These are phyloP conservation scores for Agaricales sp. DNA, from an alignment of 1,284 basidiomycete species.

Conservation along the genomic window DNA sequence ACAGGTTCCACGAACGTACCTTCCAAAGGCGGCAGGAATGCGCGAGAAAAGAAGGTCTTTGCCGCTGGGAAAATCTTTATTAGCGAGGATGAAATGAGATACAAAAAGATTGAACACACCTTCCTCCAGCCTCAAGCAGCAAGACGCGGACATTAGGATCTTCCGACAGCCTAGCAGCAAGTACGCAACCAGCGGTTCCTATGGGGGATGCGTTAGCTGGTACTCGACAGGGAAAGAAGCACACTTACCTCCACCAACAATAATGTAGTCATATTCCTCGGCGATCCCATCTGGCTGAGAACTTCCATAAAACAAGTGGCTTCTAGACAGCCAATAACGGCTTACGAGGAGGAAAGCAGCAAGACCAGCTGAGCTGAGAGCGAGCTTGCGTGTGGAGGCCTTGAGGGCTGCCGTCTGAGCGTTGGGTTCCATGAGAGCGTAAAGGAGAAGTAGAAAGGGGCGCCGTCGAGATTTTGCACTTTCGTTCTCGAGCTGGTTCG, in stretches of 20 bases:
- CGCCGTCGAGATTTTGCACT: too few species aligned
- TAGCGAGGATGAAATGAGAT: background rate
- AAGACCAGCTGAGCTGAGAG: slow-evolving; percentile 2
- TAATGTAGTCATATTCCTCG: slow-evolving; percentile 48
- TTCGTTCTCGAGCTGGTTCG: too few species aligned
- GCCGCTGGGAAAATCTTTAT: slow-evolving; percentile 19
- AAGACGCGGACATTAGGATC: slow-evolving; percentile 44
- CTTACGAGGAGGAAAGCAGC: slow-evolving; percentile 9
- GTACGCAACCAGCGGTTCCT: slow-evolving; percentile 63
- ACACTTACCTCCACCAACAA: slow-evolving; percentile 50
- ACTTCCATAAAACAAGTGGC: slow-evolving; percentile 2
- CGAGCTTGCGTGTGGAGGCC: background rate
- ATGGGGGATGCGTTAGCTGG: slow-evolving; percentile 5
- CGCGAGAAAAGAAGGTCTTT: slow-evolving; percentile 25
- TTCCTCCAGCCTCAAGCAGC: slow-evolving; percentile 55
- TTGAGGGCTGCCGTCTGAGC: too few species aligned
- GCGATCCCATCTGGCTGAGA: background rate
- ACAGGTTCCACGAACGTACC: background rate
- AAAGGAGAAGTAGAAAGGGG: too few species aligned
- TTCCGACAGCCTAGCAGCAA: slow-evolving; percentile 57
- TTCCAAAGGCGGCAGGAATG: slow-evolving; percentile 28
- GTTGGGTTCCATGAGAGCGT: too few species aligned
- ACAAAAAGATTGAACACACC: slow-evolving; percentile 27
- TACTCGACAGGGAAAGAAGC: background rate
- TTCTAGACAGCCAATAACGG: background rate